Percentiles rank a stretch among this genome's conserved stretches.
Evolutionary conservation across 768 basidiomycete genomes (phyloP).

Genomic region (Phlegmacium glaucopus): DNA sequence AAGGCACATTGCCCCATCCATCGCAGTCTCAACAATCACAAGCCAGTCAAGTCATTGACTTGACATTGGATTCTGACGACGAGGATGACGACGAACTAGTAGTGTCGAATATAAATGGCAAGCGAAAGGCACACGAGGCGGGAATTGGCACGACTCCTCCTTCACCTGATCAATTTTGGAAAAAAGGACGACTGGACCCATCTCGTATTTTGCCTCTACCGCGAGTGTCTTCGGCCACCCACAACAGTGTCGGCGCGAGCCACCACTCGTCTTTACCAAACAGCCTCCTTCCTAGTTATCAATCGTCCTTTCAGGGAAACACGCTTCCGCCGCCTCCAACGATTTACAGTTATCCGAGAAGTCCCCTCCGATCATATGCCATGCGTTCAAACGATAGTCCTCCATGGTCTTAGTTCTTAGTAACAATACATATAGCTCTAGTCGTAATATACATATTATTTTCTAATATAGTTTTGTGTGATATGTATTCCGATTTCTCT

Average conservation of each 20-base stretch:
- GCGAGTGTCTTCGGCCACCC: constrained; percentile 5
- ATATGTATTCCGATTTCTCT: too few relatives aligned
- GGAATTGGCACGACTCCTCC: constrained; percentile 27
- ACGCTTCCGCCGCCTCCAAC: constrained; percentile 14
- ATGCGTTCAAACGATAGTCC: constrained; percentile 10
- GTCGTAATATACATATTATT: background rate
- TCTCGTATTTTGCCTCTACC: constrained; percentile 17
- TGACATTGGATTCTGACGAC: constrained; percentile 72
- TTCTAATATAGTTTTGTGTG: too few relatives aligned
- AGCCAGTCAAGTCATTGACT: constrained; percentile 60
- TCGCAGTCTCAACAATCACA: constrained; percentile 21
- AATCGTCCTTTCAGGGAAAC: constrained; percentile 17
- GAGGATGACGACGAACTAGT: constrained; percentile 60
- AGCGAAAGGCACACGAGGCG: constrained; percentile 57
- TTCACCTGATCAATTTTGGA: constrained; percentile 67
- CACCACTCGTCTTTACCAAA: constrained; percentile 13
- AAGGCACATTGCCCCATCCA: constrained; percentile 19
- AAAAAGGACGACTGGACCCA: constrained; percentile 49
- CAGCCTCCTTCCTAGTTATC: constrained; percentile 16
- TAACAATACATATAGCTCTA: background rate
- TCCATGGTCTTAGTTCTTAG: constrained; percentile 13
- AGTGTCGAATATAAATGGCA: constrained; percentile 31
- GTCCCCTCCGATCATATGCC: constrained; percentile 22
- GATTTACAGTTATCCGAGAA: constrained; percentile 8
- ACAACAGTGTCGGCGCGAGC: constrained; percentile 10